Evolutionary conservation across 495 filamentous ascomycete species (phyloP), one percentile per base, ranked within the genome.

Genomic region (Tuber magnatum): DNA sequence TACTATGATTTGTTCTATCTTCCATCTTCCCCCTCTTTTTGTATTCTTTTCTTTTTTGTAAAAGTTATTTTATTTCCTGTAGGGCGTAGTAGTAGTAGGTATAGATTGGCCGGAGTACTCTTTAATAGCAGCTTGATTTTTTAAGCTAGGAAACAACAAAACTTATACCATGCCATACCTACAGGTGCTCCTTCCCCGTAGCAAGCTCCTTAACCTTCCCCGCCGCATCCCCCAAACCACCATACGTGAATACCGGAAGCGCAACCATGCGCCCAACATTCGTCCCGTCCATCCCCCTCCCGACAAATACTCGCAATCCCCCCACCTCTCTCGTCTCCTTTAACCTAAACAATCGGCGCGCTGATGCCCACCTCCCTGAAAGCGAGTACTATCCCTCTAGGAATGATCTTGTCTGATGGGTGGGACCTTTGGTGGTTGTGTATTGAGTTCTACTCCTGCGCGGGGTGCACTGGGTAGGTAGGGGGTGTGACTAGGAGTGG

Each of bases 341-440:
- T 77, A 97, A 86, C 77, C 94, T 87, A 70, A 97, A 97, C 92
- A 20, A 97, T 91, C 24, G 93, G 93, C 7, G 94, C 86, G 12
- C 71, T 71, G 83, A 92, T 88, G 3, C 88, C 83, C 81, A 95
- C 80, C 78, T 94, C 91, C 77, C 88, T 84, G 82, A 94, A 94
- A 14, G 93, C 93, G 78, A 92, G 74, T 48, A 96, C 87, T 69
- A 97, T 88, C 0, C 92, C 93, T 77, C 90, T 87, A 0, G 93
- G 51, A 56, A 39, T 12, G 56, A 74, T 41, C 72, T 69, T n/a
- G 12, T 22, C 12, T 70, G 24, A 0, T n/a, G n/a, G n/a, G n/a
- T 73, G 48, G 5, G 4, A 20, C 8, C 22, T 24, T 48, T 48
- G 18, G 18, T 2, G 20, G 44, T 48, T 48, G 12, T 24, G 0